These are phyloP conservation scores for Diaporthe amygdali DNA, from an alignment of 2,329 filamentous ascomycete genomes.

Conservation along the genomic window DNA sequence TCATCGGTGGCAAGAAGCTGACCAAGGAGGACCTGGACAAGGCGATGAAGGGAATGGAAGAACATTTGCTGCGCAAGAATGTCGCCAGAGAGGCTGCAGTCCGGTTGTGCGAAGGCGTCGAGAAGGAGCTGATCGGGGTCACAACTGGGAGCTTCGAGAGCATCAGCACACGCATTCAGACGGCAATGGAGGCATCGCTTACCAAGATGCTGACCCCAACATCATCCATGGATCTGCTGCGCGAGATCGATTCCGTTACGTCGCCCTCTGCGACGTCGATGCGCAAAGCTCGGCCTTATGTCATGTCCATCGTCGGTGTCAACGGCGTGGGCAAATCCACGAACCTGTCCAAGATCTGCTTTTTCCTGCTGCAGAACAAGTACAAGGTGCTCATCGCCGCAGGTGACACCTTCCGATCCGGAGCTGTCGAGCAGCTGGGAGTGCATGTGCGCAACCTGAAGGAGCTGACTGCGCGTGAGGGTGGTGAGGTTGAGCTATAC, in stretches of 20 bases:
- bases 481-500: constrained; percentile 86
- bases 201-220: constrained; percentile 96
- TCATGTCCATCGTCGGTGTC: constrained; percentile 97
- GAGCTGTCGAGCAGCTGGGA: constrained; percentile 94
- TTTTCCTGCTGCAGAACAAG: constrained; percentile 96
- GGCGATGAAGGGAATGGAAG: constrained; percentile 94
- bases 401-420: constrained; percentile 91
- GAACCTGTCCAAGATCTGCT: constrained; percentile 96
- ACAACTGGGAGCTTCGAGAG: constrained; percentile 93
- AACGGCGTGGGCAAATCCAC: constrained; percentile 99
- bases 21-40: constrained; percentile 89
- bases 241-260: constrained; percentile 84
- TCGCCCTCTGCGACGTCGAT: constrained; percentile 68
- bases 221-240: constrained; percentile 90
- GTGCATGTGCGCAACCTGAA: constrained; percentile 94
- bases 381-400: constrained; percentile 60
- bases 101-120: constrained; percentile 87
- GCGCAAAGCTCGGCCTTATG: constrained; percentile 78
- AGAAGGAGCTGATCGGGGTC: constrained; percentile 85
- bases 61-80: constrained; percentile 93
- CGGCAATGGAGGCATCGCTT: constrained; percentile 89
- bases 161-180: constrained; percentile 81
- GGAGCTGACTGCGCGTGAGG: constrained; percentile 85
- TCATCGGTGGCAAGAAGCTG: constrained; percentile 91
- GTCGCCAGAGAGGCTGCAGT: constrained; percentile 93